Conservation (phyloP, 768 basidiomycete species). For the Mycena indigotica region DNA sequence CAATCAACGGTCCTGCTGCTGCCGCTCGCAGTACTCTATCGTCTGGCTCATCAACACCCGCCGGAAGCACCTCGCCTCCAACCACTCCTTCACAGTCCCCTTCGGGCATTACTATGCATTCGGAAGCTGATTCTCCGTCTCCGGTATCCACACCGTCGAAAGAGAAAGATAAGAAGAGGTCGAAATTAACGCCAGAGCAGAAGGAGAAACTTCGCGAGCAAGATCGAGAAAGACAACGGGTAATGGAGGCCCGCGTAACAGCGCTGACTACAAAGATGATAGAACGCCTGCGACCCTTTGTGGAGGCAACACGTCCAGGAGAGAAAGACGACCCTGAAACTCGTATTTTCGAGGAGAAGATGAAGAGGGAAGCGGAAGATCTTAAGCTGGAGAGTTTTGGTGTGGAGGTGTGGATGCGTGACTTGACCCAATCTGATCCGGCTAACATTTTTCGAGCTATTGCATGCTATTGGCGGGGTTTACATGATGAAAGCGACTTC, state of each 20-base stretch:
- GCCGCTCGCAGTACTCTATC: conserved; percentile 13
- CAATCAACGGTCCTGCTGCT: conserved; percentile 17
- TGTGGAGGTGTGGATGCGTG: conserved; percentile 73
- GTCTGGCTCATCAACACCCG: conserved; percentile 9
- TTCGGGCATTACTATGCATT: conserved; percentile 20
- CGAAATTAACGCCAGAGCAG: conserved; percentile 78
- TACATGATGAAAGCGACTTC: conserved; percentile 94
- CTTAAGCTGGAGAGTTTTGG: conserved; percentile 97
- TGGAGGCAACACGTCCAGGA: conserved; percentile 85
- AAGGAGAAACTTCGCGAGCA: conserved; percentile 80
- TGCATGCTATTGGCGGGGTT: conserved; percentile 88
- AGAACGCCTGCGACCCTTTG: conserved; percentile 85
- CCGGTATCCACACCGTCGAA: conserved; percentile 14
- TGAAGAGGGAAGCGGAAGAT: conserved; percentile 87
- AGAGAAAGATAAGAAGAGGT: conserved; percentile 45
- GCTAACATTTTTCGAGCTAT: conserved; percentile 48
- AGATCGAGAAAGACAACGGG: conserved; percentile 78
- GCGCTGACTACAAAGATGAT: conserved; percentile 76
- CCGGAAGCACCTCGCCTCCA: conserved; percentile 14
- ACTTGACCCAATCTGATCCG: neutral
- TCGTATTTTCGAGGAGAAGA: conserved; percentile 70
- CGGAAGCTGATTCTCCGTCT: conserved; percentile 21
- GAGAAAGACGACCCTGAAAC: conserved; percentile 84
- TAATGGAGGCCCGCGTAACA: conserved; percentile 76
- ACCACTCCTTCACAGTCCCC: conserved; percentile 15